Base-by-base conservation (phyloP, 2,329 filamentous ascomycete species). In the Aureobasidium uvarum region DNA sequence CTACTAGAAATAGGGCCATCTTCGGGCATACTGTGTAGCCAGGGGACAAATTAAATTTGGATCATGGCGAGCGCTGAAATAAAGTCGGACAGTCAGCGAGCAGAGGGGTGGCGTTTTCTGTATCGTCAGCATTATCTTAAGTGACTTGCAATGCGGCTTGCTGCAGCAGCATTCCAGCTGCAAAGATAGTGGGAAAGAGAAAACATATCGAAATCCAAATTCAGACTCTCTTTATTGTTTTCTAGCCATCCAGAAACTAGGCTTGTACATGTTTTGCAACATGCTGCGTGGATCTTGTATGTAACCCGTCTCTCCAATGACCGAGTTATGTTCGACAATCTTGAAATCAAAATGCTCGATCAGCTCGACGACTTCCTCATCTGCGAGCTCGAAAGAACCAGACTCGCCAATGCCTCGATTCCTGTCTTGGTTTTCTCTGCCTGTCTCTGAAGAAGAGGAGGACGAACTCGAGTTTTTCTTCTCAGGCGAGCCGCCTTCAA, bases 281-380 rank as follows among this genome's bases (percentile, higher is more conserved):
- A 99, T 95, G 73, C 92, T 96, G 62, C 86, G 80, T 16, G 84
- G 78, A 73, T 98, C 91, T 71, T 92, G 90, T 55, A 98, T 95
- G 74, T 99, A 99, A 8, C 92, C 92, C 8, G 72, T 70, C 74
- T 88, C 81, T 58, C 84, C 82, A 69, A 80, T 82, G 72, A 91
- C 86, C 20, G 65, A 43, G n/a, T 63, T 43, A 52, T 74, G 73
- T 66, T 75, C 71, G 4, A 73, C 43, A 7, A 99, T 79, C 5
- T 80, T 80, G 73, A 99, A 99, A 0, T 93, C 95, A 71, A 94
- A 79, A 65, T 83, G 83, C 70, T 87, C 80, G 1, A 98, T 83
- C 48, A 99, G 80, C 18, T 83, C 82, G 66, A 96, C 77, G 11
- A 99, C 90, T 79, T 99, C 95, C 33, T 96, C 91, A 67, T 96